Base-by-base conservation (phyloP, 23 red algal genomes). In the Gracilaria gracilis region DNA sequence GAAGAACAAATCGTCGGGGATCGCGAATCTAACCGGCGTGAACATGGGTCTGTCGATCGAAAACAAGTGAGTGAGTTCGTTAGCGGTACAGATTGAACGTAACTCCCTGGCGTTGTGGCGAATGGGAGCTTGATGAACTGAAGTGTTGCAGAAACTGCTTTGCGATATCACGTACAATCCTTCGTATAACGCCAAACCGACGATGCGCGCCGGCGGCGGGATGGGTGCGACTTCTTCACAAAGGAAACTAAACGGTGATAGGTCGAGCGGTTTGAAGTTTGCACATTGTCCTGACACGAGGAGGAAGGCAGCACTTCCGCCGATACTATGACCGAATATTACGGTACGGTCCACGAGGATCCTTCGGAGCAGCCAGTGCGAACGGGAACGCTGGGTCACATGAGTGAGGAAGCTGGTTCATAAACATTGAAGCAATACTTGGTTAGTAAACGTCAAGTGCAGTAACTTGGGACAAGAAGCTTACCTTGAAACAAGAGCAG, bases 401-500 rank as follows among this genome's bases (percentile, higher is more conserved):
- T 65, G 12, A 1, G 24, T 65, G 61, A 65, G 61, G 61, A 65
- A 31, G 61, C 61, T 65, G 61, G 24, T 32, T 65, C 61, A 65
- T 31, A 25, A 12, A 13, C 3, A 13, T 65, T 11, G 61, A 31
- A 65, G 61, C 2, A 12, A 12, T 0, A 65, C 27, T 2, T 31
- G 1, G 61, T 65, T 65, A 65, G 61, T 65, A 4, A 21, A 5
- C 17, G 19, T 21, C 48, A 8, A 51, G 19, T 31, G 23, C 1
- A 24, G 1, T 9, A 65, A 21, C 2, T 31, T 7, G 61, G 61
- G 32, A 65, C 61, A 21, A 46, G 42, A 46, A 11, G 42, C 69
- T 40, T 75, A 75, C 69, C 69, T 75, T 40, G 69, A 75, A 75
- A 75, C 29, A 44, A 75, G 69, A 40, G 69, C 69, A 4, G 69